Conservation (phyloP, 805 yeast species). For the Wickerhamomyces hampshirensis region DNA sequence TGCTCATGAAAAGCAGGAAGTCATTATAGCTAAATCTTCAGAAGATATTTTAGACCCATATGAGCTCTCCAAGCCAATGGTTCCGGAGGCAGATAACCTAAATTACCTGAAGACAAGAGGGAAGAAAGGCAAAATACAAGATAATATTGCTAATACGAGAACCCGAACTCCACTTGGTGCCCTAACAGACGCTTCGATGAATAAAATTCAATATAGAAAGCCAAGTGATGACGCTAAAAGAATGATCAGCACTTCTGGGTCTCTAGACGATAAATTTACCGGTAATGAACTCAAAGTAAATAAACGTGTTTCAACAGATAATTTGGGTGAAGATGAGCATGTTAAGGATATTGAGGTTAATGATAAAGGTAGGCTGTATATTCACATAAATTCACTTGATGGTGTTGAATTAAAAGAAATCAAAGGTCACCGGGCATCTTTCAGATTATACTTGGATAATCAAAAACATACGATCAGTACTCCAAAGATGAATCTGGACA, state of each 20-base stretch:
- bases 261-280: slow-evolving; percentile 7
- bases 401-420: slow-evolving; percentile 43
- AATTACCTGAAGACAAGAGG: slow-evolving; percentile 12
- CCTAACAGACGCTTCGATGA: slow-evolving; percentile 11
- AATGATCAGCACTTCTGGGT: slow-evolving; percentile 10
- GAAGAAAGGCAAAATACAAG: slow-evolving; percentile 2
- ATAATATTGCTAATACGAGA: slow-evolving; percentile 5
- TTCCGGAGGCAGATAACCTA: slow-evolving; percentile 10
- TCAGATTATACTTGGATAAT: slow-evolving; percentile 55
- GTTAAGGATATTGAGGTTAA: slow-evolving; percentile 15
- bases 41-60: slow-evolving; percentile 3
- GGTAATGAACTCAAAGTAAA: slow-evolving; percentile 4
- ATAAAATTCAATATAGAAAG: slow-evolving; percentile 5
- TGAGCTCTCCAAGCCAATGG: slow-evolving; percentile 12
- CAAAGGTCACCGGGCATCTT: slow-evolving; percentile 37
- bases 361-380: slow-evolving; percentile 38
- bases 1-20: slow-evolving; percentile 12
- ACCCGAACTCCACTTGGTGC: slow-evolving; percentile 18
- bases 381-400: slow-evolving; percentile 44
- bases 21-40: slow-evolving; percentile 8
- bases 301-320: slow-evolving; percentile 13
- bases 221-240: slow-evolving; percentile 7
- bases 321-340: slow-evolving; percentile 1
- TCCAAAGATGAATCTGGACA: slow-evolving; percentile 34
- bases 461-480: slow-evolving; percentile 78